These are phyloP conservation scores for Termitomyces sp. DNA, from an alignment of 768 basidiomycete genomes.

Conservation along the genomic window DNA sequence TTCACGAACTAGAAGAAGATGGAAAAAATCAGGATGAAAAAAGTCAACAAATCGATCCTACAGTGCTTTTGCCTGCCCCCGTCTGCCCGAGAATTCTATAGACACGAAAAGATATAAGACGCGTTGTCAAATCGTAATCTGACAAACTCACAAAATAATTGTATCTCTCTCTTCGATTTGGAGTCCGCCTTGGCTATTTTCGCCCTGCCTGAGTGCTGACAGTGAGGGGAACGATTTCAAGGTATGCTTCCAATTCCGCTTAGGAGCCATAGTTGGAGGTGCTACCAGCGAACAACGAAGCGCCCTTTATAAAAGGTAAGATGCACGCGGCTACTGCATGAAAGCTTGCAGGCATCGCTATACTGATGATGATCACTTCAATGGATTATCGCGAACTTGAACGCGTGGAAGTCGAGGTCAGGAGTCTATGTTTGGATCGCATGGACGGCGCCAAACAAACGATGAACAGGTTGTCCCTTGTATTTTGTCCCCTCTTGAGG, in stretches of 20 bases:
- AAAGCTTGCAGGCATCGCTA: constrained; percentile 3
- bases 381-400: neutral
- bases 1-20: constrained; percentile 22
- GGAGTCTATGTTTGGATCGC: neutral
- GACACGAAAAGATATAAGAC: neutral
- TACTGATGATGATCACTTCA: neutral
- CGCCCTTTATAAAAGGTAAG: neutral
- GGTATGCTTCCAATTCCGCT: neutral
- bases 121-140: neutral
- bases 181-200: neutral
- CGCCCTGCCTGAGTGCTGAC: neutral
- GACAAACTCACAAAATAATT: constrained; percentile 1
- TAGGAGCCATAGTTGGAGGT: neutral
- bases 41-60: neutral
- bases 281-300: neutral
- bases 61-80: constrained; percentile 15
- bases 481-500: neutral
- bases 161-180: constrained; percentile 6
- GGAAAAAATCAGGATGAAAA: neutral
- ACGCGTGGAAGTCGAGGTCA: neutral
- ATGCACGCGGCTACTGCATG: constrained; percentile 4
- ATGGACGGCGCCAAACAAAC: neutral
- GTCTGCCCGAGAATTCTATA: constrained; percentile 12
- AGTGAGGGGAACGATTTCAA: neutral
- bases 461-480: neutral